Percentiles rank a stretch among this genome's conserved stretches.
Evolutionary conservation across 495 filamentous ascomycete genomes (phyloP).

Genomic region (Aspergillus cavernicola): DNA sequence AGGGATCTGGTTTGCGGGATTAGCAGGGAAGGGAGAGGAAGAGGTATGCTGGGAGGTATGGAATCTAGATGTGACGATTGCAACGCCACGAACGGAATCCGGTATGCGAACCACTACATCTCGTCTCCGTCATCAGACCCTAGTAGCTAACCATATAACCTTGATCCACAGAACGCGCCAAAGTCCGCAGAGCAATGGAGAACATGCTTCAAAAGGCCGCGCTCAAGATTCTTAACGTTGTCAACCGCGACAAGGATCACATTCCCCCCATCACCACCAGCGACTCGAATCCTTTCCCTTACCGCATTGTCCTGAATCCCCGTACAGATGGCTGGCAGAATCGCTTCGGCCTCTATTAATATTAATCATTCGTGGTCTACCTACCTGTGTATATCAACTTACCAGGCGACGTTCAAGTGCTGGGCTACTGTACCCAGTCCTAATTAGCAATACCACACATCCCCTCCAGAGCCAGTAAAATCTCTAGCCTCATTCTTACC

Average conservation of each 20-base stretch:
- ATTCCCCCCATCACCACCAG: conserved; percentile 95
- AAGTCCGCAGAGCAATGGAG: conserved; percentile 84
- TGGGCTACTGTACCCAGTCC: conserved; percentile 21
- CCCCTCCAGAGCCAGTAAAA: not conserved
- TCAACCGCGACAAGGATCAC: conserved; percentile 88
- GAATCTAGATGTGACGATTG: conserved; percentile 87
- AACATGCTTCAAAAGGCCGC: conserved; percentile 79
- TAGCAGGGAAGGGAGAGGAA: conserved; percentile 67
- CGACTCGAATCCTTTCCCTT: conserved; percentile 92
- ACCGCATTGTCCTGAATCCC: conserved; percentile 82
- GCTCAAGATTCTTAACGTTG: conserved; percentile 80
- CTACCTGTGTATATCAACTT: too few species aligned
- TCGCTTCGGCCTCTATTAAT: conserved; percentile 74
- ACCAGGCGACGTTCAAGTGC: not conserved
- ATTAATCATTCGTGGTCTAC: conserved; percentile 35
- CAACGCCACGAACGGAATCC: conserved; percentile 80
- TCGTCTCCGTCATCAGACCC: not conserved
- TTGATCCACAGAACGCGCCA: conserved; percentile 62
- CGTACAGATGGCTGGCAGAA: conserved; percentile 75
- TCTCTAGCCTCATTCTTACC: not conserved
- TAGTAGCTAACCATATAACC: not conserved
- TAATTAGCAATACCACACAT: not conserved
- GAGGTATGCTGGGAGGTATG: conserved; percentile 97
- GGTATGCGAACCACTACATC: conserved; percentile 53
- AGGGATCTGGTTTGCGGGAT: conserved; percentile 60